phyloP scores from a whole-genome alignment of 306 rosid species.

The Coriaria nepalensis region DNA sequence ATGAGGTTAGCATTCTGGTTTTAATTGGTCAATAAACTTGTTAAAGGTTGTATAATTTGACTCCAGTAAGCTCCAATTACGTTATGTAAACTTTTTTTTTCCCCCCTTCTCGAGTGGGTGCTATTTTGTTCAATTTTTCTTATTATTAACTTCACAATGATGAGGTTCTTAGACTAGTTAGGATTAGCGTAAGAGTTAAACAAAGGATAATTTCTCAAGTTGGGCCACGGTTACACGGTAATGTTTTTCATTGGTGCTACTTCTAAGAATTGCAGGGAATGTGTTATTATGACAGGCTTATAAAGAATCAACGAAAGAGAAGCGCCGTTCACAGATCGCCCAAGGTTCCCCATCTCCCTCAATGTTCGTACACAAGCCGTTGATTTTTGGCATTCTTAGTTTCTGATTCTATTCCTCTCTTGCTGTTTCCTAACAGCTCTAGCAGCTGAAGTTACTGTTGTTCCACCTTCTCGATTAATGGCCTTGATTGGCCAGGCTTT shows the following conservation, averaged over 20 bases:
- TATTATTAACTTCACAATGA: neutral
- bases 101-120: neutral
- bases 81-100: neutral
- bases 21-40: slow-evolving; percentile 3
- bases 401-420: slow-evolving; percentile 5
- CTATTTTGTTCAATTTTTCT: neutral
- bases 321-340: slow-evolving; percentile 76
- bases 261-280: slow-evolving; percentile 11
- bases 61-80: neutral
- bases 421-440: slow-evolving; percentile 48
- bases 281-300: slow-evolving; percentile 55
- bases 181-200: no score
- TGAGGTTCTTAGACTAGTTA: neutral
- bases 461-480: slow-evolving; percentile 94
- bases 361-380: neutral
- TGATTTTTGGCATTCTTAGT: no score
- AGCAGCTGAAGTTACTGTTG: slow-evolving; percentile 91
- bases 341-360: slow-evolving; percentile 42
- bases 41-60: neutral
- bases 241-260: neutral
- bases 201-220: no score
- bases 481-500: slow-evolving; percentile 94
- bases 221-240: no score
- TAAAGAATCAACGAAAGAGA: slow-evolving; percentile 94
- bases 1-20: slow-evolving; percentile 45